Percentiles rank a stretch among this genome's conserved stretches.
Evolutionary conservation across 225 moss, liverwort and hornwort genomes (phyloP).

Genomic region (Asterella californica): DNA sequence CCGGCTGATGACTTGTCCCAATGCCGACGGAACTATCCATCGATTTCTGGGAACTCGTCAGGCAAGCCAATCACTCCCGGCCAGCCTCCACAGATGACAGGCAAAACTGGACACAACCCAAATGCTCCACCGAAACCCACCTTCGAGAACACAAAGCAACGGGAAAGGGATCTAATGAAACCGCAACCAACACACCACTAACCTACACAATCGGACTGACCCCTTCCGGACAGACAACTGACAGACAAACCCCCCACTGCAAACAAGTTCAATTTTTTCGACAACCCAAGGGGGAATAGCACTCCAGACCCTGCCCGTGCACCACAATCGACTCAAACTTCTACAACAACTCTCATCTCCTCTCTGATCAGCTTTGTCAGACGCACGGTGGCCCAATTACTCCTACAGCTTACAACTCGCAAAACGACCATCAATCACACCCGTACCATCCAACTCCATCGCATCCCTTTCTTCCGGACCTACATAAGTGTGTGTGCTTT

Average conservation of each 20-base stretch:
- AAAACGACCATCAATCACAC: not conserved
- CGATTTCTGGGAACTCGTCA: slow-evolving; percentile 1
- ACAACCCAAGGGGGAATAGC: not conserved
- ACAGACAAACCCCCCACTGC: not conserved
- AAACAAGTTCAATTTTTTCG: not conserved
- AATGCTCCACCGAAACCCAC: not conserved
- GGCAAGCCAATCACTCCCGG: not conserved
- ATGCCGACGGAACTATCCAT: slow-evolving; percentile 45
- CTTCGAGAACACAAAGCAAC: not conserved
- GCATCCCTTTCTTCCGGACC: not conserved
- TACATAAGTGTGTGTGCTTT: not conserved
- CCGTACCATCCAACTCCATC: not conserved
- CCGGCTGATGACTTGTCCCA: slow-evolving; percentile 34
- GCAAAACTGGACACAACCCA: not conserved
- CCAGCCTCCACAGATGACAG: not conserved
- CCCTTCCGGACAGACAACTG: not conserved
- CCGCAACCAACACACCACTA: not conserved
- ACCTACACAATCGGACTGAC: not conserved
- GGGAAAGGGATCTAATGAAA: not conserved
- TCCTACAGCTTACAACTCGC: not conserved
- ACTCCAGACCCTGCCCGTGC: not conserved
- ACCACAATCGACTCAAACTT: not conserved
- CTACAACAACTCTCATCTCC: slow-evolving; percentile 3
- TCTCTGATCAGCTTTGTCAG: not conserved
- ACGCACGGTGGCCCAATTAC: not conserved